Base-by-base conservation (phyloP, 768 basidiomycete species). In the Porphyrellus cyaneotinctus region DNA sequence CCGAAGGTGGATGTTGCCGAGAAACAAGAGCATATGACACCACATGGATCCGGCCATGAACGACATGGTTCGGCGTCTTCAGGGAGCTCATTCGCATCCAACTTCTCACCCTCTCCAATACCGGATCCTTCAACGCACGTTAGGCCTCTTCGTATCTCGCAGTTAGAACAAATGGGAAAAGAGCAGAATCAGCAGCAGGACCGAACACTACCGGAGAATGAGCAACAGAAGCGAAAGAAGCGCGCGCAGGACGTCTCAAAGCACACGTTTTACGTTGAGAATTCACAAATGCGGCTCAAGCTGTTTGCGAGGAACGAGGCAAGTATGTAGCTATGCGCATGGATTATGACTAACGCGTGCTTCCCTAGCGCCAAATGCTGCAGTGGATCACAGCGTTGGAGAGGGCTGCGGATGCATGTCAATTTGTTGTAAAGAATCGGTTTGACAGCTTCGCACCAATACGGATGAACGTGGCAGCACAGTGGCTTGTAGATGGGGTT, bases 401-500 rank as follows among this genome's bases (percentile, higher is more conserved):
- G 65, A 83, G 84, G 53, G 85, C 86, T 24, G 84, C 90, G 1
- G 77, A 79, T 17, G 77, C 80, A 24, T 90, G 85, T n/a, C 82
- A 84, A 52, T 98, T 88, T 73, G 81, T 82, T 6, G 79, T 84
- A 15, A 75, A 75, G 32, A 93, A 97, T 67, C 75, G 95, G n/a
- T 97, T 97, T 66, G 88, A 85, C 54, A 94, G 91, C 53, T 99
- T 95, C 70, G 87, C 95, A 6, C 95, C 95, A 2, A 87, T 97
- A 48, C 80, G 95, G 30, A 70, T 88, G 60, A 95, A 97, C 62
- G 95, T 95, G 6, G 88, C 94, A 23, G 90, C 95, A 6, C 95
- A 98, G 62, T 99, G 95, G 95, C 83, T 99, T 3, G 94, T 98
- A 17, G 95, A 99, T 69, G 95, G 95, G 17, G 91, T 95, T 57